Base-by-base conservation (phyloP, 2,329 filamentous ascomycete genomes). In the Diplodia scrobiculata region DNA sequence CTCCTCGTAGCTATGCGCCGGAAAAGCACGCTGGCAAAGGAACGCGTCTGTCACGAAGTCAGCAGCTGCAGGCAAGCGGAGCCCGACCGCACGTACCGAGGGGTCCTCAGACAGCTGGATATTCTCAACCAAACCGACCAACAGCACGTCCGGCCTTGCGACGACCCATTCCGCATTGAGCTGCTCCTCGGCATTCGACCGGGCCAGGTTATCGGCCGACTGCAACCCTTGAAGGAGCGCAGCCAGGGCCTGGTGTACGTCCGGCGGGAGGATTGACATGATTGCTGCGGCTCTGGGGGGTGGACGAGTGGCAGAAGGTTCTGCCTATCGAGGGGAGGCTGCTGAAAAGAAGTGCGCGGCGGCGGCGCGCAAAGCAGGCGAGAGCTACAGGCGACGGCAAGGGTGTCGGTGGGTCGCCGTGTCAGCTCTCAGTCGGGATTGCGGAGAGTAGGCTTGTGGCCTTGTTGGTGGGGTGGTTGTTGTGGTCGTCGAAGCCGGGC, bases 111-210 rank as follows among this genome's bases (percentile, higher is more conserved):
- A 87, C 70, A 85, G 87, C 74, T 91, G 88, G 72, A 97, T 88
- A 80, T 98, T 94, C 81, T 98, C 95, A 48, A 90, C 93, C 72
- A 99, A 82, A 70, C 93, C 95, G 90, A 98, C 95, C 76, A 99
- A 82, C 71, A 98, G 84, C 72, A 96, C 85, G 74, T 97, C 93
- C 41, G 95, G 93, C 68, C 90, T 87, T 66, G 87, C 84, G 68
- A 83, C 82, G 41, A 92, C 90, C 95, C 95, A 99, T 83, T 92
- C 93, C 79, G 87, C 91, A 78, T 92, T 91, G 69, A 99, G 83
- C 77, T 93, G 90, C 70, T 96, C 91, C 79, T 99, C 95, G 63
- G 94, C 94, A 78, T 91, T 87, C 34, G 90, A 87, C 76, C 95
- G 89, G 72, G 91, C 84, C 67, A 84, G 84, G 81, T 99, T 99